Conservation (phyloP, 257 asterid genomes). For the Fraxinus excelsior region DNA sequence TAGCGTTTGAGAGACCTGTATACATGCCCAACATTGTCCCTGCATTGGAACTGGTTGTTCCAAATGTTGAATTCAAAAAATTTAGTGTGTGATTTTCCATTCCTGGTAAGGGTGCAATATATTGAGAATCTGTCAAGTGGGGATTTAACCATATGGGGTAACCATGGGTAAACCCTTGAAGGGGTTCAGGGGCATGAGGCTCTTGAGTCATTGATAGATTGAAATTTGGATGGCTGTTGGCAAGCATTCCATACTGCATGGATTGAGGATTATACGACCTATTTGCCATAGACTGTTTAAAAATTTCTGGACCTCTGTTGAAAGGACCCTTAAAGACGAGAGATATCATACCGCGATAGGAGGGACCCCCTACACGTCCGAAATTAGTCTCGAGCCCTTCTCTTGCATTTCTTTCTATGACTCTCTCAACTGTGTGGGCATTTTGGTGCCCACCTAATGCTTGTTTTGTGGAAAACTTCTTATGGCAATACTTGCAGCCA, state of each 20-base stretch:
- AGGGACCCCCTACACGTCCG: constrained; percentile 5
- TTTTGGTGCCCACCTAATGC: constrained; percentile 40
- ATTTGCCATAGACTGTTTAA: background rate
- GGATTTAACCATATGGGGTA: background rate
- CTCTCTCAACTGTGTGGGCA: constrained; percentile 38
- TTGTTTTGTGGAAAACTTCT: constrained; percentile 34
- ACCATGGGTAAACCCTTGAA: constrained; percentile 3
- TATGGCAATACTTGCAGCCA: constrained; percentile 29
- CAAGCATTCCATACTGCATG: constrained; percentile 22
- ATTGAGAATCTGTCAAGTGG: background rate
- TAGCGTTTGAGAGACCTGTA: background rate
- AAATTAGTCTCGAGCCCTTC: constrained; percentile 8
- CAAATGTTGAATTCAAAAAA: constrained; percentile 1
- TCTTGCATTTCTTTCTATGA: constrained; percentile 13
- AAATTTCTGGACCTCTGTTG: constrained; percentile 13
- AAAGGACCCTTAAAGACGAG: constrained; percentile 22
- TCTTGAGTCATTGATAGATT: constrained; percentile 10
- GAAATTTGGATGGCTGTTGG: constrained; percentile 5
- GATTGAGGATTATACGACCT: constrained; percentile 11
- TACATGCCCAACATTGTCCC: background rate
- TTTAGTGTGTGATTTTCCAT: constrained; percentile 16
- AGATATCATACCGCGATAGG: constrained; percentile 10
- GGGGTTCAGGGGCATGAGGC: constrained; percentile 9
- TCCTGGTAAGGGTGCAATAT: constrained; percentile 5
- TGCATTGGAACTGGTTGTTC: constrained; percentile 6